Evolutionary conservation across 73 alveolate species (phyloP), one percentile per base, ranked within the genome.

Genomic region (Urostyla sp.): DNA sequence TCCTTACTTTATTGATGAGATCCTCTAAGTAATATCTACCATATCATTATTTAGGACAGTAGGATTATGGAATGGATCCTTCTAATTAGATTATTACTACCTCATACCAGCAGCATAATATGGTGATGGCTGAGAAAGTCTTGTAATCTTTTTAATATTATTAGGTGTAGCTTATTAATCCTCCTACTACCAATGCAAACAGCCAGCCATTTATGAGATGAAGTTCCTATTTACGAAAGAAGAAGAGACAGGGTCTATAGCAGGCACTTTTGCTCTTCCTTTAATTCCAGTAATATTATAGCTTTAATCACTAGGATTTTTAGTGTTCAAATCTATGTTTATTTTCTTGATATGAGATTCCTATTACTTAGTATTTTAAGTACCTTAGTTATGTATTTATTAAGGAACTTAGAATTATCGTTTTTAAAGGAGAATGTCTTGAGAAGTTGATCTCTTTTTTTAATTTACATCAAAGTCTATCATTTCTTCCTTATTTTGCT

Each of bases 141-240:
- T n/a, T n/a, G n/a, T n/a, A n/a, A n/a, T n/a, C n/a, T n/a, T n/a
- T n/a, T n/a, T n/a, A n/a, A n/a, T n/a, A n/a, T n/a, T n/a, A n/a
- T n/a, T n/a, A n/a, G n/a, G n/a, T n/a, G n/a, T n/a, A n/a, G n/a
- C n/a, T n/a, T n/a, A n/a, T n/a, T n/a, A n/a, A n/a, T n/a, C n/a
- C 45, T 63, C 44, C n/a, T 63, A 57, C 26, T 63, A 28, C 61
- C 79, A 36, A 8, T n/a, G 61, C n/a, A 63, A 40, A 16, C 37
- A 43, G 26, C 36, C 36, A 8, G 79, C 13, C 79, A 63, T 63
- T 40, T 63, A 28, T 1, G 16, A 16, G 21, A 63, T 49, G 26
- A 37, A 63, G 53, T 63, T 63, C 44, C 79, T 63, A 23, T 63
- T 63, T 20, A 38, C 59, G 45, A 63, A 63, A n/a, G n/a, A n/a